phyloP scores from a whole-genome alignment of 176 grass and related monocot species.

The Lolium rigidum region DNA sequence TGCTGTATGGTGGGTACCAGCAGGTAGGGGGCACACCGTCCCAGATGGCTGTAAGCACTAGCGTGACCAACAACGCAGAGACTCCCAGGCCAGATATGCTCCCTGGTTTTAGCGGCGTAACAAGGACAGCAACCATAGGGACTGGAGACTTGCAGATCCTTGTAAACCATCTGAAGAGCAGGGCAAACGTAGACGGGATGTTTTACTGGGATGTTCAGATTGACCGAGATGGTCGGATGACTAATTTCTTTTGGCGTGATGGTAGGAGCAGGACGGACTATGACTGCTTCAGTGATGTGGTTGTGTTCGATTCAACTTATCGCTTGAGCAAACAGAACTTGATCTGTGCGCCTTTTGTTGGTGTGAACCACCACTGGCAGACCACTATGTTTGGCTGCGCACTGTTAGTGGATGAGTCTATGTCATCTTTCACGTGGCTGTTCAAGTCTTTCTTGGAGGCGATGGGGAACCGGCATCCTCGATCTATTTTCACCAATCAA shows the following conservation, averaged over 20 bases:
- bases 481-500: conserved; percentile 75
- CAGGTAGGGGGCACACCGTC: conserved; percentile 45
- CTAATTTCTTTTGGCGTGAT: conserved; percentile 86
- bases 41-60: conserved; percentile 40
- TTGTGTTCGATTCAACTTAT: conserved; percentile 79
- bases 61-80: conserved; percentile 40
- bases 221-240: conserved; percentile 59
- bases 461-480: conserved; percentile 67
- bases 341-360: conserved; percentile 70
- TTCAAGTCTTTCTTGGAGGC: conserved; percentile 81
- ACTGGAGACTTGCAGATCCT: conserved; percentile 63
- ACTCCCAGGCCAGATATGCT: conserved; percentile 47
- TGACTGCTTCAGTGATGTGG: conserved; percentile 74
- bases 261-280: conserved; percentile 73
- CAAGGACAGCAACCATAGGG: conserved; percentile 30
- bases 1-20: conserved; percentile 63
- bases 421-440: conserved; percentile 66
- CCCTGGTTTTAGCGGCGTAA: conserved; percentile 28
- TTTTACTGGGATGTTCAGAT: conserved; percentile 86
- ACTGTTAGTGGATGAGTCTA: conserved; percentile 64
- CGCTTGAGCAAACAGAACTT: conserved; percentile 78
- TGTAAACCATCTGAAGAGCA: conserved; percentile 64
- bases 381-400: conserved; percentile 79
- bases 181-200: conserved; percentile 69
- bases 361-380: conserved; percentile 89